phyloP scores from a whole-genome alignment of 768 basidiomycete genomes.

The Zangia roseola region DNA sequence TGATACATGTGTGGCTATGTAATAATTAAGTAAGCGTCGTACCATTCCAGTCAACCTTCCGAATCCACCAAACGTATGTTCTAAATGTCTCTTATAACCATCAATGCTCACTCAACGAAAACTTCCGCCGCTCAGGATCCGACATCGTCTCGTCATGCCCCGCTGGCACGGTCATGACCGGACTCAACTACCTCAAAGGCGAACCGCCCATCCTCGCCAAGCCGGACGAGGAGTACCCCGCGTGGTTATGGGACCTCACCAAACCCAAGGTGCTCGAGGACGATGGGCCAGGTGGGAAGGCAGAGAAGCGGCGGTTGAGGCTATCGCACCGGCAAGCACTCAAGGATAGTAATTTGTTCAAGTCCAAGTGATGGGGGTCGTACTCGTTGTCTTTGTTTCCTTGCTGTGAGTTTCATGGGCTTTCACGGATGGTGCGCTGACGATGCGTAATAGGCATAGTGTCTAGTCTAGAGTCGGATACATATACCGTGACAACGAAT shows the following conservation, averaged over 20 bases:
- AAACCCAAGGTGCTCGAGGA: conserved; percentile 59
- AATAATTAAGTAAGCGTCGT: no score
- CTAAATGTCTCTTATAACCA: no score
- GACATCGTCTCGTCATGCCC: conserved; percentile 58
- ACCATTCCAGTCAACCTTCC: conserved; percentile 3
- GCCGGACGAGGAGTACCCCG: conserved; percentile 82
- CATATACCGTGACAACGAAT: not conserved
- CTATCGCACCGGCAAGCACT: conserved; percentile 65
- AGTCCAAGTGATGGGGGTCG: conserved; percentile 53
- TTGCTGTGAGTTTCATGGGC: not conserved
- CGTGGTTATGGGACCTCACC: conserved; percentile 84
- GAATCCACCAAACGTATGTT: conserved; percentile 22
- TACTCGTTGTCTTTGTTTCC: no score
- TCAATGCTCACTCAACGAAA: not conserved
- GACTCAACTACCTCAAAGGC: conserved; percentile 79
- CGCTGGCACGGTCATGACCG: conserved; percentile 73
- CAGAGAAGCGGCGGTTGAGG: conserved; percentile 54
- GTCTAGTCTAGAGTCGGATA: no score
- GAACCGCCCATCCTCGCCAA: conserved; percentile 74
- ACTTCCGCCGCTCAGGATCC: not conserved
- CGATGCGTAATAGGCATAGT: not conserved
- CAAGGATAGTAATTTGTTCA: conserved; percentile 85
- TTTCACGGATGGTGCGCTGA: not conserved
- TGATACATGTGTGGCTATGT: no score
- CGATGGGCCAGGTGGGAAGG: conserved; percentile 73